phyloP scores from a whole-genome alignment of 306 rosid genomes.

The Canavalia ensiformis region DNA sequence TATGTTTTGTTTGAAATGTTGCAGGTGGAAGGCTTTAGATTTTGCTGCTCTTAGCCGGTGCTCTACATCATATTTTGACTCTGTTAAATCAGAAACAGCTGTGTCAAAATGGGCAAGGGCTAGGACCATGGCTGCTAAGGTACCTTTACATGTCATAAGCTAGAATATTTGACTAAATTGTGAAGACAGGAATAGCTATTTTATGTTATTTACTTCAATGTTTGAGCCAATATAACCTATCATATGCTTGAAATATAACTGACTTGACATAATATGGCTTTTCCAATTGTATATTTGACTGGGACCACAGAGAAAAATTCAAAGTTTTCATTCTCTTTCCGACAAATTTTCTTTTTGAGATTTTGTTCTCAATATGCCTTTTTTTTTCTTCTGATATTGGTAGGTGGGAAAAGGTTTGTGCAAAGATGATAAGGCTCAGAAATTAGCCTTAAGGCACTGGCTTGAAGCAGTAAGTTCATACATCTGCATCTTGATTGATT shows the following conservation, averaged over 20 bases:
- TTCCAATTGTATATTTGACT: constrained; percentile 48
- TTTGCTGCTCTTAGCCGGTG: constrained; percentile 63
- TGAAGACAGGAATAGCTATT: not conserved
- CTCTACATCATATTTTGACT: constrained; percentile 66
- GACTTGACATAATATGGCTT: constrained; percentile 31
- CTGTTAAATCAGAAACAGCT: constrained; percentile 72
- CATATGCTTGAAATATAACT: constrained; percentile 15
- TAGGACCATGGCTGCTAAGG: constrained; percentile 89
- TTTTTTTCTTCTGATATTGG: not conserved
- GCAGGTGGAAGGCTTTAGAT: constrained; percentile 90
- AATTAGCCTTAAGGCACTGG: constrained; percentile 85
- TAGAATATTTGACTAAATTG: constrained; percentile 40
- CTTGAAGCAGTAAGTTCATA: constrained; percentile 88
- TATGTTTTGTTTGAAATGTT: constrained; percentile 34
- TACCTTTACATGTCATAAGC: constrained; percentile 28
- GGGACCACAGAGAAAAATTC: constrained; percentile 49
- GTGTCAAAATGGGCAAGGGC: constrained; percentile 85
- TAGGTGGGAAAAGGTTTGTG: constrained; percentile 95
- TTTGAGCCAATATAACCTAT: constrained; percentile 10
- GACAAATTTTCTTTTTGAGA: constrained; percentile 23
- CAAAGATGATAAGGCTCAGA: constrained; percentile 82
- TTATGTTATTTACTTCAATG: not conserved
- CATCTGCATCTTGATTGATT: constrained; percentile 20
- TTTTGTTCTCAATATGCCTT: constrained; percentile 11
- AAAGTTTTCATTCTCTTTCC: constrained; percentile 43